Conservation (phyloP, 306 rosid genomes). For the Medicago ruthenica region DNA sequence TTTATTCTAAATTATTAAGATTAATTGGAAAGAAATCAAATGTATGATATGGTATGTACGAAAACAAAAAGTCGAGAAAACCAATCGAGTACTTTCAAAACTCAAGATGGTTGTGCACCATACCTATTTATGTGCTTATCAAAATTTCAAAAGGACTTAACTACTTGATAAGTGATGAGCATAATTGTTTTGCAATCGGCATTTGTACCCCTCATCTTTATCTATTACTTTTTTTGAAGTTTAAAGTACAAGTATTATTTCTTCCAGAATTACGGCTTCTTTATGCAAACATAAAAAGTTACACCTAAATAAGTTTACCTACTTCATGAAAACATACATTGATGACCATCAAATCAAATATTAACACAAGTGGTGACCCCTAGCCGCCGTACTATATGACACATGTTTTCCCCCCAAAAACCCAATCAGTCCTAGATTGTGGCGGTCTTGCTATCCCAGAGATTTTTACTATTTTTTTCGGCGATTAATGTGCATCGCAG, state of each 20-base stretch:
- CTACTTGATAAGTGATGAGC: slow-evolving; percentile 3
- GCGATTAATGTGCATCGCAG: too few relatives aligned
- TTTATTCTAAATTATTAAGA: too few relatives aligned
- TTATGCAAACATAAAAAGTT: slow-evolving; percentile 5
- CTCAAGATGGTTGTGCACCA: neutral
- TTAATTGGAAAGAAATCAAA: slow-evolving; percentile 21
- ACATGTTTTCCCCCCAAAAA: too few relatives aligned
- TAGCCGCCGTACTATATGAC: too few relatives aligned
- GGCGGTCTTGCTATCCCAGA: too few relatives aligned
- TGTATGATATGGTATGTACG: neutral
- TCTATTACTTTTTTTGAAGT: slow-evolving; percentile 1
- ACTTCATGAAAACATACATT: neutral
- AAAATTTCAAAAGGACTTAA: slow-evolving; percentile 17
- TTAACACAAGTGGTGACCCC: neutral
- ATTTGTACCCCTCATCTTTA: slow-evolving; percentile 9
- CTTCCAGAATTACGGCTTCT: neutral
- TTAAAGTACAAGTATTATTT: neutral
- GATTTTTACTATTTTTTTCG: too few relatives aligned
- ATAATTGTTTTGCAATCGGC: slow-evolving; percentile 16
- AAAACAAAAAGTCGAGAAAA: slow-evolving; percentile 10
- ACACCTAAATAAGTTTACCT: slow-evolving; percentile 7
- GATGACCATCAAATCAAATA: slow-evolving; percentile 13
- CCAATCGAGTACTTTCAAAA: neutral
- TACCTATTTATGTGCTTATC: neutral
- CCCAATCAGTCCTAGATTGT: too few relatives aligned